Evolutionary conservation across 2,329 filamentous ascomycete species (phyloP).

Genomic region (Orbilia brochopaga): DNA sequence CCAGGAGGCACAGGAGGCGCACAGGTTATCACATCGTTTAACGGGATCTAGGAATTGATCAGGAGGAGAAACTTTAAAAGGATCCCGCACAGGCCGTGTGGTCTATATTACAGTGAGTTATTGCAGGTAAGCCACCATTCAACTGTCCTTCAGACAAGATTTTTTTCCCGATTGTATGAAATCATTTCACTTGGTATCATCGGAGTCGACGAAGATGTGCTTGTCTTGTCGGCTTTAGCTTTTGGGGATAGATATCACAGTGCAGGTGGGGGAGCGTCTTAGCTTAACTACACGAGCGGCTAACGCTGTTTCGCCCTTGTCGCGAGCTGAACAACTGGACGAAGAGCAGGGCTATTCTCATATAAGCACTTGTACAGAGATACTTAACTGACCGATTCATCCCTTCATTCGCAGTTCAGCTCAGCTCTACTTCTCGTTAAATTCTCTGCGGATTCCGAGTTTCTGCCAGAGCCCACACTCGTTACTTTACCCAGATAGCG

Average conservation of each 20-base stretch:
- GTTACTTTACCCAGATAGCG: background rate
- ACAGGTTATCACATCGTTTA: background rate
- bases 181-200: background rate
- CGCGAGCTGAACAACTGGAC: background rate
- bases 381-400: background rate
- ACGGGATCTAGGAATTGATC: background rate
- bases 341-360: background rate
- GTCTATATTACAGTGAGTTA: background rate
- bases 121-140: conserved; percentile 3
- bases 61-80: background rate
- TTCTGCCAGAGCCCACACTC: background rate
- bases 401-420: background rate
- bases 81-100: background rate
- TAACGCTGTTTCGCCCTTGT: background rate
- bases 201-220: background rate
- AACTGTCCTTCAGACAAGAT: background rate
- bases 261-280: conserved; percentile 1
- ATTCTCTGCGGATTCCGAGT: background rate
- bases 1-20: conserved; percentile 3
- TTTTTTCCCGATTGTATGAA: background rate
- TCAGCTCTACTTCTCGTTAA: background rate
- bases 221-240: background rate
- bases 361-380: conserved; percentile 7
- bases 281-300: background rate
- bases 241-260: background rate